Evolutionary conservation across 345 rosid species (phyloP), one percentile per base, ranked within the genome.

Genomic region (Lepidium didymum): DNA sequence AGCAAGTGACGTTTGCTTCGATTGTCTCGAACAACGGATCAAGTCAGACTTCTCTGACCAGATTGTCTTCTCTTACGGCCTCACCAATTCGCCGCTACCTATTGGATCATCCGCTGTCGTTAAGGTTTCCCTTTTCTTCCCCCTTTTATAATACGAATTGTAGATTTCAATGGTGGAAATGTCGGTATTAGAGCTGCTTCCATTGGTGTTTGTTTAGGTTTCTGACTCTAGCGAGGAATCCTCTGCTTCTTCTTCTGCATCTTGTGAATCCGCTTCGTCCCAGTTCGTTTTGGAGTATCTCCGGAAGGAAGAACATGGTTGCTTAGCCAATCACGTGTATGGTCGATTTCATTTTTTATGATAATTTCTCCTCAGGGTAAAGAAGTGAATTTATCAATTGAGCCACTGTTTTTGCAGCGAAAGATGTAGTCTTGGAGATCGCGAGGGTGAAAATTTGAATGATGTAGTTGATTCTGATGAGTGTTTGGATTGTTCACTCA

Each of bases 41-140:
- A 71, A 59, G 10, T 76, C 89, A 16, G 94, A 92, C 75, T 92
- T 84, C 84, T 84, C 92, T 10, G 86, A 81, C 46, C 73, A 76
- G 56, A 77, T 87, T 23, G 29, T 72, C 59, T 84, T 87, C 81
- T 86, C 81, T 53, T 76, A 84, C 70, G 96, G 86, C 69, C 68
- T 87, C 60, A 82, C 96, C 59, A 81, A 81, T 75, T 87, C 91
- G 19, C 76, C 87, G 47, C 83, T 89, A 33, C 96, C 96, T 56
- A 79, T 82, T 62, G 88, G 83, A 44, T 89, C 88, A 74, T 78
- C 92, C 66, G 94, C 94, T 41, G 83, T 87, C 44, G 92, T 89
- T 16, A 79, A 89, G 90, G 96, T 86, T 36, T 57, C 62, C 9
- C 40, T 62, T 18, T 40, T 15, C 19, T 12, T 15, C 4, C 4